phyloP scores from a whole-genome alignment of 73 alveolate species.

The Effrenium voratum region DNA sequence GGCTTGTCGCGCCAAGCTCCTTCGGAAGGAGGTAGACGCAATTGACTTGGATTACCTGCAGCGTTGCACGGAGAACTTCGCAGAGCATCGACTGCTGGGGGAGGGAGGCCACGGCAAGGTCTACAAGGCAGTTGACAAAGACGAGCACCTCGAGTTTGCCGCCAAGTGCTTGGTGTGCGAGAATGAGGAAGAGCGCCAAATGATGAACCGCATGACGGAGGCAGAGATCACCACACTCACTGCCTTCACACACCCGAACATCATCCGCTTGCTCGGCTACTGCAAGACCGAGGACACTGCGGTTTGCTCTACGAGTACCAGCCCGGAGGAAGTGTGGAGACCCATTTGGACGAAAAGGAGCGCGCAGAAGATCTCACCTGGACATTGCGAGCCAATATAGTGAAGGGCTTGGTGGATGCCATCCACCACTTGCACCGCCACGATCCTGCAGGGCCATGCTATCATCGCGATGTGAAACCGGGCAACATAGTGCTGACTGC shows the following conservation, averaged over 20 bases:
- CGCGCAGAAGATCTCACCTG: neutral
- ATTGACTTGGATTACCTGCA: slow-evolving; percentile 11
- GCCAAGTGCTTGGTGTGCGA: slow-evolving; percentile 21
- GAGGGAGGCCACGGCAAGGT: slow-evolving; percentile 37
- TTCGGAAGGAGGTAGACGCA: too few species aligned
- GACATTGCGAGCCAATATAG: neutral
- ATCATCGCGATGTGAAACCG: slow-evolving; percentile 51
- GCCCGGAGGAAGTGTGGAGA: neutral
- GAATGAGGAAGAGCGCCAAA: neutral
- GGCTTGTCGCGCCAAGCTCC: too few species aligned
- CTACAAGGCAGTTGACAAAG: neutral
- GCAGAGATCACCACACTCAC: slow-evolving; percentile 12
- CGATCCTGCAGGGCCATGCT: slow-evolving; percentile 35
- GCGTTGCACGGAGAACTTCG: slow-evolving; percentile 21
- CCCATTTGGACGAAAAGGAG: neutral
- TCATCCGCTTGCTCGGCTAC: slow-evolving; percentile 39
- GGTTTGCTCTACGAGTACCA: slow-evolving; percentile 44
- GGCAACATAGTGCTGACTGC: slow-evolving; percentile 13
- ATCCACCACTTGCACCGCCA: neutral
- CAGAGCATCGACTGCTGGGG: slow-evolving; percentile 23
- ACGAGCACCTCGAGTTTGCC: neutral
- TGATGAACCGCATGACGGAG: neutral
- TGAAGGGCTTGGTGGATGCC: neutral
- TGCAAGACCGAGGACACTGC: neutral
- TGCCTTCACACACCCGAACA: neutral